Evolutionary conservation across 2,329 filamentous ascomycete species (phyloP).

Genomic region (Graphilbum fragrans): DNA sequence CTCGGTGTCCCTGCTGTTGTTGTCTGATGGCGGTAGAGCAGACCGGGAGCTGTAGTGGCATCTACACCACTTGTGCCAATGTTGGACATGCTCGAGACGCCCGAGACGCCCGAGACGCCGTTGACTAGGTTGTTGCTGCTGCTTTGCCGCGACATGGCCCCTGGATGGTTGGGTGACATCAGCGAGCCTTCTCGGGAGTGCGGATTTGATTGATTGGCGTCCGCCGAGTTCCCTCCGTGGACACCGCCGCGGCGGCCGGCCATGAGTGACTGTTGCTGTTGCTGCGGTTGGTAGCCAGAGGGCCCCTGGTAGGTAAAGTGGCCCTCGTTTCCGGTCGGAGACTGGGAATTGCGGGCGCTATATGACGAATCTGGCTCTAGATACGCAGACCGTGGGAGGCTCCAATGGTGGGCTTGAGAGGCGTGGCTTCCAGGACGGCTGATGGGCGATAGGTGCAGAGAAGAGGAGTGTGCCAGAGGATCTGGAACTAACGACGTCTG

Average conservation of each 20-base stretch:
- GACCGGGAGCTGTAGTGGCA: too few species aligned
- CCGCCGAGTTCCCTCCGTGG: neutral
- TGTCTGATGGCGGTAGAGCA: constrained; percentile 1
- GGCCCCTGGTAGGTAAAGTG: constrained; percentile 1
- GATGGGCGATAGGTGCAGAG: neutral
- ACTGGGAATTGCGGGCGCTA: constrained; percentile 4
- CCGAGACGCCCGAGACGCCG: neutral
- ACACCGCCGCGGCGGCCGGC: neutral
- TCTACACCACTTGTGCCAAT: neutral
- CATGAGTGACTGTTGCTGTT: constrained; percentile 2
- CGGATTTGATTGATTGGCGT: too few species aligned
- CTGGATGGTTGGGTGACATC: neutral
- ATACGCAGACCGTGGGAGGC: neutral
- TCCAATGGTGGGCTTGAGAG: constrained; percentile 2
- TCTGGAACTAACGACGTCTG: constrained; percentile 7
- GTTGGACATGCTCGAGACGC: neutral
- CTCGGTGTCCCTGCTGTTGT: constrained; percentile 1
- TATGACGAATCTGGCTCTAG: neutral
- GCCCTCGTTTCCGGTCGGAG: constrained; percentile 1
- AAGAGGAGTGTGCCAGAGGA: neutral
- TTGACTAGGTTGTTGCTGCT: neutral
- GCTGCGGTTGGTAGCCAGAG: neutral
- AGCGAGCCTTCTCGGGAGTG: neutral
- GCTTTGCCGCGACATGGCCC: neutral
- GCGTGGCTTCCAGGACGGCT: too few species aligned